Evolutionary conservation across 306 rosid species (phyloP).

Genomic region (Abrus pulchellus): DNA sequence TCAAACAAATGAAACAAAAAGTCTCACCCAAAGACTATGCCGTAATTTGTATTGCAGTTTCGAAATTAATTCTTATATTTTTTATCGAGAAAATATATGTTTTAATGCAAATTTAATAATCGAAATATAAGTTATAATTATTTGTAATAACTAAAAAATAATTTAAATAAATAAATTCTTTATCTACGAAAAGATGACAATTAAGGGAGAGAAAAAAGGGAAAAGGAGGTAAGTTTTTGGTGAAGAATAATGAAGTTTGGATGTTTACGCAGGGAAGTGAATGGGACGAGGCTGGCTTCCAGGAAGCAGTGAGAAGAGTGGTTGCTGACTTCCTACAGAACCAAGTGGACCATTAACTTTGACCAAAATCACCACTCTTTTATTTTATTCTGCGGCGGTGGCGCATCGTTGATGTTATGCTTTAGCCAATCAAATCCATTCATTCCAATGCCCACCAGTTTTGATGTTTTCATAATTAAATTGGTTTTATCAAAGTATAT

Average conservation of each 20-base stretch:
- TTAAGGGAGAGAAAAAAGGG: background rate
- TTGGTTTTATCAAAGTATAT: slow-evolving; percentile 21
- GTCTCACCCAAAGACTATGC: background rate
- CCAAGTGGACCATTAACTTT: slow-evolving; percentile 19
- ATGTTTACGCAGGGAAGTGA: slow-evolving; percentile 64
- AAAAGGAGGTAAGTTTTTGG: background rate
- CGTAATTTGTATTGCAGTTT: too few species aligned
- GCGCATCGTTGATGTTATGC: background rate
- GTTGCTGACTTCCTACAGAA: slow-evolving; percentile 64
- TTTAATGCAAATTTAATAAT: too few species aligned
- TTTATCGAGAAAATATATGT: too few species aligned
- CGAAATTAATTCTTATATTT: too few species aligned
- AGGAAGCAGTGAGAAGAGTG: slow-evolving; percentile 86
- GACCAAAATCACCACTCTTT: slow-evolving; percentile 28
- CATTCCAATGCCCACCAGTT: background rate
- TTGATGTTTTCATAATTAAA: slow-evolving; percentile 26
- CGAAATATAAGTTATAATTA: too few species aligned
- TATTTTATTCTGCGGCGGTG: background rate
- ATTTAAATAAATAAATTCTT: too few species aligned
- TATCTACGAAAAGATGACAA: background rate
- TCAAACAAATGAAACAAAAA: background rate
- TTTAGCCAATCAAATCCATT: background rate
- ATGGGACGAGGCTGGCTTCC: slow-evolving; percentile 89
- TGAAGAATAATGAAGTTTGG: slow-evolving; percentile 9
- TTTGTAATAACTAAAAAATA: too few species aligned